These are phyloP conservation scores for Trametes hirsuta DNA, from an alignment of 1,284 basidiomycete species.

Conservation along the genomic window DNA sequence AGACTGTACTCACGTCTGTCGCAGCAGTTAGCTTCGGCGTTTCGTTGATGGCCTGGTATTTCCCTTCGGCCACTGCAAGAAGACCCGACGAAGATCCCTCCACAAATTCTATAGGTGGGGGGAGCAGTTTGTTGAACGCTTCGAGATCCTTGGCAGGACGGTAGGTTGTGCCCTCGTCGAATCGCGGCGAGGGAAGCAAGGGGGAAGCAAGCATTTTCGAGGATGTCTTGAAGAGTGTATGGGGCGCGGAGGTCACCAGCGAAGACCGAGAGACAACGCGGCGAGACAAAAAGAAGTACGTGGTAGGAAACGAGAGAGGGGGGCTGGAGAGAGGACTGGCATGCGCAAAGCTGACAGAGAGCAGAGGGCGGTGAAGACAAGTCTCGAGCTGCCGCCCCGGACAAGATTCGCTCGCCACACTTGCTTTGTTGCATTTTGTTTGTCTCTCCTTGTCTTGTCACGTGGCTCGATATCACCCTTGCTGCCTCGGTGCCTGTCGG, in stretches of 20 bases:
- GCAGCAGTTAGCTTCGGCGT: conserved; percentile 43
- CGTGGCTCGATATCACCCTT: background rate
- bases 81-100: conserved; percentile 79
- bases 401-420: conserved; percentile 22
- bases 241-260: background rate
- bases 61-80: conserved; percentile 67
- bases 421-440: conserved; percentile 17
- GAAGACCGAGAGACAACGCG: background rate
- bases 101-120: conserved; percentile 76
- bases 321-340: background rate
- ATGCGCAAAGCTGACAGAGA: background rate
- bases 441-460: background rate
- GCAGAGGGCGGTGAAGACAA: conserved; percentile 1
- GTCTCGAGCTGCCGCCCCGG: background rate
- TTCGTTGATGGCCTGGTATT: conserved; percentile 78
- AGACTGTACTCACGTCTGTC: conserved; percentile 22
- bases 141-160: conserved; percentile 71
- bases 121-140: conserved; percentile 72
- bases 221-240: background rate
- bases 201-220: conserved; percentile 62
- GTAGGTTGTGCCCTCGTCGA: conserved; percentile 53
- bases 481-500: no score
- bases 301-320: conserved; percentile 1
- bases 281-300: background rate
- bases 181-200: conserved; percentile 51